phyloP scores from a whole-genome alignment of 1,284 basidiomycete species.

The Schizophyllum amplum region DNA sequence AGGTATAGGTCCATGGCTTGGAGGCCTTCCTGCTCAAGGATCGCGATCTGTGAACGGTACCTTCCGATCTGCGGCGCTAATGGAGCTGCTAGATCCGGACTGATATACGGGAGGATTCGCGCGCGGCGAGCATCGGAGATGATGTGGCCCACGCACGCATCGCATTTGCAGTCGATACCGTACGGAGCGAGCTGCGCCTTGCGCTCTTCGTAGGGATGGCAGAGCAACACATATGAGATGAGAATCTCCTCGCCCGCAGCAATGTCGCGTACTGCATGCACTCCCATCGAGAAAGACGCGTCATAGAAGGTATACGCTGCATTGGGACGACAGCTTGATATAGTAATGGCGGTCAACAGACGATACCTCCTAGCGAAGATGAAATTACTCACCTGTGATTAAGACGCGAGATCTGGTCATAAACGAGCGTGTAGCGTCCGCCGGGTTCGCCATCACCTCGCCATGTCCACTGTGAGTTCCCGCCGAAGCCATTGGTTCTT shows the following conservation, averaged over 20 bases:
- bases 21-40: too few species aligned
- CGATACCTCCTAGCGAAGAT: neutral
- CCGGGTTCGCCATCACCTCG: constrained; percentile 4
- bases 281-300: constrained; percentile 16
- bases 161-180: constrained; percentile 8
- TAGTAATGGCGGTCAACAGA: neutral
- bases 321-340: constrained; percentile 16
- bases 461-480: constrained; percentile 6
- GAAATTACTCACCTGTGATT: constrained; percentile 18
- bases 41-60: too few species aligned
- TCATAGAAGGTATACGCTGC: constrained; percentile 15
- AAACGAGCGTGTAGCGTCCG: constrained; percentile 15
- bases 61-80: too few species aligned
- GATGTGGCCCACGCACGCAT: constrained; percentile 2
- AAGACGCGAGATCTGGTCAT: constrained; percentile 18
- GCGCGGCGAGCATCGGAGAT: neutral
- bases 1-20: too few species aligned
- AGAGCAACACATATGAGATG: constrained; percentile 4
- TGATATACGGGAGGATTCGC: too few species aligned
- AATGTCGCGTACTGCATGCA: constrained; percentile 17
- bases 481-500: constrained; percentile 18
- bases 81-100: neutral
- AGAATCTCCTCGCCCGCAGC: constrained; percentile 19
- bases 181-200: constrained; percentile 4
- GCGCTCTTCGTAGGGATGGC: neutral